These are phyloP conservation scores for Antrodiella citrinella DNA, from an alignment of 768 basidiomycete species.

Conservation along the genomic window DNA sequence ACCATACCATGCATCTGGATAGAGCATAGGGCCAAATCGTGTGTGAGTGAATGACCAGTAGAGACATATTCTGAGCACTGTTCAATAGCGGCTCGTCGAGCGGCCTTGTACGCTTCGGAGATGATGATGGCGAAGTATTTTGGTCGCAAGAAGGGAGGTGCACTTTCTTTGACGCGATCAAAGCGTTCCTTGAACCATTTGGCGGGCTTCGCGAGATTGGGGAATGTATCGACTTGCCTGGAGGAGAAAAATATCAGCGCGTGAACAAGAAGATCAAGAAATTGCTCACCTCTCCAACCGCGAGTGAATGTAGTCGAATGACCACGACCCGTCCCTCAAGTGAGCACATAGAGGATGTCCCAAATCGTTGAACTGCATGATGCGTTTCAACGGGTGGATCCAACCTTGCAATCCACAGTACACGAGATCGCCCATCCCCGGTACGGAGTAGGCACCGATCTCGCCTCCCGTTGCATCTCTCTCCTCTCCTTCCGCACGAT, in stretches of 20 bases:
- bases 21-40: conserved; percentile 78
- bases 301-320: conserved; percentile 76
- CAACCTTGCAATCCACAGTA: conserved; percentile 97
- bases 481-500: conserved; percentile 88
- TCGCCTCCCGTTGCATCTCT: conserved; percentile 76
- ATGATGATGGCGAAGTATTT: conserved; percentile 94
- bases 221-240: conserved; percentile 56
- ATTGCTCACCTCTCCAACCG: conserved; percentile 61
- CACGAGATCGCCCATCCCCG: conserved; percentile 61
- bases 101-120: conserved; percentile 88
- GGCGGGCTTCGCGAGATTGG: conserved; percentile 61
- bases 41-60: conserved; percentile 82
- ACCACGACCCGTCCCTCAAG: conserved; percentile 84
- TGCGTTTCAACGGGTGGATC: conserved; percentile 81
- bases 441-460: conserved; percentile 78
- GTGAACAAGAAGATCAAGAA: not conserved
- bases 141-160: conserved; percentile 85
- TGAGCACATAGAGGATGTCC: conserved; percentile 89
- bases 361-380: conserved; percentile 88
- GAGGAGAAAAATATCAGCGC: not conserved
- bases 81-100: conserved; percentile 73
- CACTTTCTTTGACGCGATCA: conserved; percentile 62
- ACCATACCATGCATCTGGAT: conserved; percentile 91
- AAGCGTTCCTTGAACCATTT: conserved; percentile 87
- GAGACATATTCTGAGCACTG: conserved; percentile 84